Evolutionary conservation across 2,329 filamentous ascomycete species (phyloP).

Genomic region (Blumeria graminis): DNA sequence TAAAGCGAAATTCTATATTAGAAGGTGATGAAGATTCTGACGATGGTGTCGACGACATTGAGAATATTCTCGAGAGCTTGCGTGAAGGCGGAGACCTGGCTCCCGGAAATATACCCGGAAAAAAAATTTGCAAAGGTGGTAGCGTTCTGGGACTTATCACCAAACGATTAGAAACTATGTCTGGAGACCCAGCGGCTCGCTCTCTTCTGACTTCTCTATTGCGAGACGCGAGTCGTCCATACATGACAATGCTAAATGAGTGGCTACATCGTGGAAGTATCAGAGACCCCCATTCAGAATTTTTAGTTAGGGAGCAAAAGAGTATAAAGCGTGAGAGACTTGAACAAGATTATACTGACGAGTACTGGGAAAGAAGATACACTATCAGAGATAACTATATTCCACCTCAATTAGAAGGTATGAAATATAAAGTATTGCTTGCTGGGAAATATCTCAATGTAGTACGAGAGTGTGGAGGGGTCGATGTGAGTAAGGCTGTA

Average conservation of each 20-base stretch:
- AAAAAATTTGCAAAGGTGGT: conserved; percentile 92
- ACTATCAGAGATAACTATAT: conserved; percentile 81
- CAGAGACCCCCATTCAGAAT: conserved; percentile 80
- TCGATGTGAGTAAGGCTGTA: conserved; percentile 75
- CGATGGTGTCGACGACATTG: conserved; percentile 52
- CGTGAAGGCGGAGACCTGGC: conserved; percentile 66
- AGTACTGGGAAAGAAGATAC: conserved; percentile 97
- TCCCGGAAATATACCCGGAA: conserved; percentile 54
- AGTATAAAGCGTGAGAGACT: conserved; percentile 78
- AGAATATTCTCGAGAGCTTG: conserved; percentile 78
- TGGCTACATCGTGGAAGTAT: conserved; percentile 95
- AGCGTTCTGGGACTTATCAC: conserved; percentile 78
- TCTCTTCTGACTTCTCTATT: conserved; percentile 60
- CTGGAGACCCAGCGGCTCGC: conserved; percentile 74
- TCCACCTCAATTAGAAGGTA: conserved; percentile 69
- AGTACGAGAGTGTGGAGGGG: conserved; percentile 85
- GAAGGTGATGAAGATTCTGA: conserved; percentile 50
- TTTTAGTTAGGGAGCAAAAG: conserved; percentile 85
- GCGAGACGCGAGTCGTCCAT: conserved; percentile 72
- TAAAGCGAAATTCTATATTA: conserved; percentile 68
- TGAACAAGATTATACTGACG: conserved; percentile 92
- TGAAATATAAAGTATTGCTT: conserved; percentile 83
- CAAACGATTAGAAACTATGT: conserved; percentile 64
- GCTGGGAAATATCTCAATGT: conserved; percentile 97
- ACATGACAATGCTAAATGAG: conserved; percentile 96